Base-by-base conservation (phyloP, 2,329 filamentous ascomycete genomes). In the Neopestalotiopsis sp. region DNA sequence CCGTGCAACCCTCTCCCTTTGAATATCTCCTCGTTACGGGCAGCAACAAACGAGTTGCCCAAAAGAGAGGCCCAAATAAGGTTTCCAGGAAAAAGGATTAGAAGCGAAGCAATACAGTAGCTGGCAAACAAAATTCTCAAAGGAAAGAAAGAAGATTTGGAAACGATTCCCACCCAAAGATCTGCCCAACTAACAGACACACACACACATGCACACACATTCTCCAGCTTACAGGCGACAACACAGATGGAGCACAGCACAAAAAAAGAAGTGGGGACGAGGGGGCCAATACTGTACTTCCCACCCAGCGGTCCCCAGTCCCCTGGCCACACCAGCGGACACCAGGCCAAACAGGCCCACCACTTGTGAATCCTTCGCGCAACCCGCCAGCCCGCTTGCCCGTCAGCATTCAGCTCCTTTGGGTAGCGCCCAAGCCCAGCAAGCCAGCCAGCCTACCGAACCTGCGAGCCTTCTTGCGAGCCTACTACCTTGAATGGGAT, bases 171-270 rank as follows among this genome's bases (percentile, higher is more conserved):
- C 34, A 38, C 34, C 34, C 10, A 28, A 53, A 6, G 20, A 53
- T 53, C 45, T 20, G 45, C 45, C 45, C 45, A n/a, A 53, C 45
- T 53, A 53, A 53, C 45, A 53, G 45, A 53, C 45, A 53, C 45
- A 53, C n/a, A n/a, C 45, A 53, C 45, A 53, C 20, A n/a, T n/a
- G 9, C 45, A 12, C 34, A 1, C 34, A 38, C 6, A 7, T 7
- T 38, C 34, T 10, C 6, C 6, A 38, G 34, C 34, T 38, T 38
- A 38, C 34, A 53, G 45, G n/a, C 45, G 7, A 53, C 34, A 53
- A 53, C 14, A 53, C 42, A n/a, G 42, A n/a, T n/a, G 20, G 34
- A 38, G 34, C 34, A 7, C 34, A 24, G 45, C 2, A 53, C 17
- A 24, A 53, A 53, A 28, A 53, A 53, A 53, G 45, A 53, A 53